Percentiles rank a stretch among this genome's conserved stretches.
Evolutionary conservation across 2,329 filamentous ascomycete species (phyloP).

Genomic region (Pseudogymnoascus sp.): DNA sequence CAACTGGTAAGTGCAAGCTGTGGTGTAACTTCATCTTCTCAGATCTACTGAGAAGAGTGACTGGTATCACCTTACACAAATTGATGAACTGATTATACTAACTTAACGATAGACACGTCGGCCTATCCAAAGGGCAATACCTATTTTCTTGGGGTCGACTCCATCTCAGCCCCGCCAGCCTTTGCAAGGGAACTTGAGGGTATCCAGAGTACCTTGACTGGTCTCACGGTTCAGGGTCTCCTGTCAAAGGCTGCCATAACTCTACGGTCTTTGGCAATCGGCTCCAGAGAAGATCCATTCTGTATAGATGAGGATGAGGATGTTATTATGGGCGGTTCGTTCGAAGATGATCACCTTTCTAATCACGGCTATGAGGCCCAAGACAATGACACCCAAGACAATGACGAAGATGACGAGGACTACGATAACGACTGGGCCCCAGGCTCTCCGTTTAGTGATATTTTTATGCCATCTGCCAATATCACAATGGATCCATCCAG

Average conservation of each 20-base stretch:
- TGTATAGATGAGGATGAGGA: not conserved
- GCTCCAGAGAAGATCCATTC: not conserved
- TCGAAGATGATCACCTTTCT: not conserved
- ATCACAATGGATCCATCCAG: constrained; percentile 31
- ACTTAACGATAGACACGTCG: constrained; percentile 21
- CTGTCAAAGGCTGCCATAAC: not conserved
- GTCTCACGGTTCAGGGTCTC: constrained; percentile 16
- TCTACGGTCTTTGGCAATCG: not conserved
- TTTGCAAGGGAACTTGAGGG: constrained; percentile 31
- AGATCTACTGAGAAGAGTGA: not conserved
- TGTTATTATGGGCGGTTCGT: not conserved
- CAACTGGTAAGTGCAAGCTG: constrained; percentile 16
- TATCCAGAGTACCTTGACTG: constrained; percentile 18
- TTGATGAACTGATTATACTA: not conserved
- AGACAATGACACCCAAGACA: not conserved
- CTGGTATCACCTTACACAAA: not conserved
- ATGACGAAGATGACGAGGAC: constrained; percentile 16
- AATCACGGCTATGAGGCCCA: not conserved
- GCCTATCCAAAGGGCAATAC: constrained; percentile 51
- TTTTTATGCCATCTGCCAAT: constrained; percentile 20
- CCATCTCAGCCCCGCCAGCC: constrained; percentile 36
- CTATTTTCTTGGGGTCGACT: constrained; percentile 48
- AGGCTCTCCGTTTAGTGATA: not conserved
- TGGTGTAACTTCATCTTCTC: constrained; percentile 15
- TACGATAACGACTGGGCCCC: constrained; percentile 17